A percentile compares a stretch with the other conserved stretches of the same genome.
Evolutionary conservation across 2,329 filamentous ascomycete species (phyloP).

Genomic region (Colletotrichum tropicale): DNA sequence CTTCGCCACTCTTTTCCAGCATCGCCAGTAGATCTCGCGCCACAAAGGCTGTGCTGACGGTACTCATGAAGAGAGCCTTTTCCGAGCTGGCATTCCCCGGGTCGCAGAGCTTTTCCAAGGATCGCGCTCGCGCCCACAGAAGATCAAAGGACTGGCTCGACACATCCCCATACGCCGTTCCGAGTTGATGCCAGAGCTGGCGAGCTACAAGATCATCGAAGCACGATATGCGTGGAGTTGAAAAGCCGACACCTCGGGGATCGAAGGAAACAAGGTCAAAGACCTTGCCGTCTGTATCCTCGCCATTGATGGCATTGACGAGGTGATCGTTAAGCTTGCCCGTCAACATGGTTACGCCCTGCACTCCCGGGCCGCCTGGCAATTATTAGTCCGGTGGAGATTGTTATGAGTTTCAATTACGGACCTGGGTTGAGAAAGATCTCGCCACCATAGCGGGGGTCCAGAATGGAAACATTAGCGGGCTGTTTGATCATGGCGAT

Average conservation of each 20-base stretch:
- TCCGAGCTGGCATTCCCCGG: not conserved
- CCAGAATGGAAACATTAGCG: conserved; percentile 37
- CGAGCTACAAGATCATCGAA: not conserved
- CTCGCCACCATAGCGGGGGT: conserved; percentile 43
- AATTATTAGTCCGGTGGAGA: not conserved
- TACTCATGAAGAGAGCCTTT: not conserved
- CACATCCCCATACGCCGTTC: not conserved
- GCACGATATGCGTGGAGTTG: not conserved
- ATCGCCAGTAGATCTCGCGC: conserved; percentile 50
- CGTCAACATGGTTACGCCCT: not conserved
- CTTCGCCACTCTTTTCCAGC: conserved; percentile 41
- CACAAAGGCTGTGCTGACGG: conserved; percentile 38
- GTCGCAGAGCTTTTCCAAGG: not conserved
- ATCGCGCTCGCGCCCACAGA: not conserved
- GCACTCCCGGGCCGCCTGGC: not conserved
- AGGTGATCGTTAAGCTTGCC: not conserved
- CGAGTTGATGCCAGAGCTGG: not conserved
- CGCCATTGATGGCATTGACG: not conserved
- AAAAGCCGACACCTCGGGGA: conserved; percentile 43
- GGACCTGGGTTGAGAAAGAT: conserved; percentile 47
- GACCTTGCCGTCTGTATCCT: conserved; percentile 35
- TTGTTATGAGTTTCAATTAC: not conserved
- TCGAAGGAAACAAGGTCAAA: conserved; percentile 54
- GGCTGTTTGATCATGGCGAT: conserved; percentile 46
- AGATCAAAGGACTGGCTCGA: not conserved